Conservation (phyloP, 2,329 filamentous ascomycete species). For the Cercospora nicotianae region DNA sequence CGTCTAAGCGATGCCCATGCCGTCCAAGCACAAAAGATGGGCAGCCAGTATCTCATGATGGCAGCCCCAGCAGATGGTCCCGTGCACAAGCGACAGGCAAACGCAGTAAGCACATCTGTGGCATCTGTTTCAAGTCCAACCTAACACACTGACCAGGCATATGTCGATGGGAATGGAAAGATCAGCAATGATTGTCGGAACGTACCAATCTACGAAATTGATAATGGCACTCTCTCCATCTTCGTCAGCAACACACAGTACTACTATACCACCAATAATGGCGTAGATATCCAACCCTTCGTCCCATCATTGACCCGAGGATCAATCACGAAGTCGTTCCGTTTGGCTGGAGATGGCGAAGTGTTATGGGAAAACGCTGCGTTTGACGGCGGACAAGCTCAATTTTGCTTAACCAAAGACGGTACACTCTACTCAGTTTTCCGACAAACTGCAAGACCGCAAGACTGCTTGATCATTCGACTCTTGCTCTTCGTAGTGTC, state of each 20-base stretch:
- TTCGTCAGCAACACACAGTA: conserved; percentile 1
- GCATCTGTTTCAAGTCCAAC: neutral
- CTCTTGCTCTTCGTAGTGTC: conserved; percentile 8
- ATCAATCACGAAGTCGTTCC: conserved; percentile 2
- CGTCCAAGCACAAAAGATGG: neutral
- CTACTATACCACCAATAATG: conserved; percentile 7
- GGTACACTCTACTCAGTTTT: conserved; percentile 12
- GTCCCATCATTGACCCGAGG: neutral
- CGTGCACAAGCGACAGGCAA: neutral
- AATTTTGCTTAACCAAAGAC: conserved; percentile 8
- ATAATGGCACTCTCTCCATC: conserved; percentile 5
- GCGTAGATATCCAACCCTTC: conserved; percentile 5
- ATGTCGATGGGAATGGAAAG: conserved; percentile 28
- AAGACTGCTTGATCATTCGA: neutral
- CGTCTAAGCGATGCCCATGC: neutral
- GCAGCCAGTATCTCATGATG: neutral
- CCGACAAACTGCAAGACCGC: neutral
- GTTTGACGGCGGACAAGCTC: conserved; percentile 7
- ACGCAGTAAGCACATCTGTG: neutral
- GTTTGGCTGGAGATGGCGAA: neutral
- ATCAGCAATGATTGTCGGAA: conserved; percentile 21
- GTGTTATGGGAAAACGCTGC: conserved; percentile 7
- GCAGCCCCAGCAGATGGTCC: neutral
- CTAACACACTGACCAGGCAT: conserved; percentile 11
- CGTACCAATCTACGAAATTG: conserved; percentile 9